phyloP scores from a whole-genome alignment of 192 early-diverging fungal genomes.

The Podila clonocystis region DNA sequence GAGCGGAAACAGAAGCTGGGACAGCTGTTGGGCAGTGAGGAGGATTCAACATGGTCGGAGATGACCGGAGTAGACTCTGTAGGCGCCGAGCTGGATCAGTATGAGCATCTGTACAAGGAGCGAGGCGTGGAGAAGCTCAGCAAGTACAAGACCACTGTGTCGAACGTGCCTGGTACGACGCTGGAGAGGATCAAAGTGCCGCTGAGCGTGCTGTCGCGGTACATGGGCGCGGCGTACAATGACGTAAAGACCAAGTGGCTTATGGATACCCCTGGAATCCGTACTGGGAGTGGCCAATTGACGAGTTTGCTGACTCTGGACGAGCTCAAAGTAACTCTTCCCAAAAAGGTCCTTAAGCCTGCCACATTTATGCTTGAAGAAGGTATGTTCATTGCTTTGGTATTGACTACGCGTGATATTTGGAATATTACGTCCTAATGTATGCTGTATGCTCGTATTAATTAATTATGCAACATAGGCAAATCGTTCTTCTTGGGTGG shows the following conservation, averaged over 20 bases:
- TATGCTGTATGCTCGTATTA: not conserved
- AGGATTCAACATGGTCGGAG: conserved; percentile 19
- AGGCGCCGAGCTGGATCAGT: conserved; percentile 19
- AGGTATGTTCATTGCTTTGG: conserved; percentile 21
- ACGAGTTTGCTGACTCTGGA: conserved; percentile 42
- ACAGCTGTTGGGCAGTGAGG: conserved; percentile 9
- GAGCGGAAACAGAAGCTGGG: conserved; percentile 28
- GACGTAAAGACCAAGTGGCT: conserved; percentile 32
- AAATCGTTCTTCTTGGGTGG: conserved; percentile 51
- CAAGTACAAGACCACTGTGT: conserved; percentile 34
- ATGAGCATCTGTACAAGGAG: conserved; percentile 26
- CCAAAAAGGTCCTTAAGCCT: conserved; percentile 46
- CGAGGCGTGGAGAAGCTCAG: conserved; percentile 25
- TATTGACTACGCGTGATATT: not conserved
- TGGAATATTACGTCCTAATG: not conserved
- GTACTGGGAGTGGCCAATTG: conserved; percentile 5
- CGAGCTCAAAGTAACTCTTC: conserved; percentile 34
- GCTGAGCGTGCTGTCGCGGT: conserved; percentile 23
- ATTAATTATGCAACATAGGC: conserved; percentile 4
- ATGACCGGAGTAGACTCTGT: conserved; percentile 26
- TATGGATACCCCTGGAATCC: conserved; percentile 47
- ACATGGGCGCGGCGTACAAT: conserved; percentile 18
- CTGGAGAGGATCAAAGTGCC: conserved; percentile 38
- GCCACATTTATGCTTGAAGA: conserved; percentile 42
- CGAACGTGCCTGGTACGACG: conserved; percentile 47